Conservation (phyloP, 2,329 filamentous ascomycete genomes). For the Xylariaceae sp. region DNA sequence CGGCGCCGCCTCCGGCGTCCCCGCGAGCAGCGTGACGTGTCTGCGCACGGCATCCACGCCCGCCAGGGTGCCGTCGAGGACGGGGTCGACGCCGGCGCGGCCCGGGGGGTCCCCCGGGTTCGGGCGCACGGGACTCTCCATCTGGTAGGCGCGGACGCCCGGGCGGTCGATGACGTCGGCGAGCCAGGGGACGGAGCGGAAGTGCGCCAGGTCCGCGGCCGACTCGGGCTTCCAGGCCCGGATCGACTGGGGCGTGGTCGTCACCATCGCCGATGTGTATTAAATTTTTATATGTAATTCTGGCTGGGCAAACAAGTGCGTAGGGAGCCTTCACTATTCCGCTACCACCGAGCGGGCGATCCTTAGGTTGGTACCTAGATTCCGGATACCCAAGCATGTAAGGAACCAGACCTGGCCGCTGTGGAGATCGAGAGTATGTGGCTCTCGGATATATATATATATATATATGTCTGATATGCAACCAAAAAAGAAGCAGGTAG, state of each 20-base stretch:
- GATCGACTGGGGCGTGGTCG: neutral
- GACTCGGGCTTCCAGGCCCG: neutral
- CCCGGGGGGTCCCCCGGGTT: no score
- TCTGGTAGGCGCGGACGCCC: slow-evolving; percentile 1
- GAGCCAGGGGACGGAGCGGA: neutral
- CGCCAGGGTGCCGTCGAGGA: neutral
- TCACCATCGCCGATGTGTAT: neutral
- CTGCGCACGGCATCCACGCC: neutral
- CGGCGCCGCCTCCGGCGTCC: neutral
- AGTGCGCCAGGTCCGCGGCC: neutral
- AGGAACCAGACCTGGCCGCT: no score
- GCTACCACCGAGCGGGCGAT: no score
- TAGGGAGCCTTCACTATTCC: no score
- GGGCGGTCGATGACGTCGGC: neutral
- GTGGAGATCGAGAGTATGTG: no score
- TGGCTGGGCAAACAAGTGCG: no score
- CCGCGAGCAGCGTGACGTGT: slow-evolving; percentile 3
- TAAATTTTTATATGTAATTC: no score
- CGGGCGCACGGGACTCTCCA: neutral
- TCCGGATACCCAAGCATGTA: no score
- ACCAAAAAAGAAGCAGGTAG: no score
- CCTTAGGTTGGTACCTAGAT: no score
- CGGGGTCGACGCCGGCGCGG: neutral
- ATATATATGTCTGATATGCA: no score
- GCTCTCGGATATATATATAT: no score